Evolutionary conservation across 495 filamentous ascomycete genomes (phyloP).

Genomic region (Aspergillus cavernicola): DNA sequence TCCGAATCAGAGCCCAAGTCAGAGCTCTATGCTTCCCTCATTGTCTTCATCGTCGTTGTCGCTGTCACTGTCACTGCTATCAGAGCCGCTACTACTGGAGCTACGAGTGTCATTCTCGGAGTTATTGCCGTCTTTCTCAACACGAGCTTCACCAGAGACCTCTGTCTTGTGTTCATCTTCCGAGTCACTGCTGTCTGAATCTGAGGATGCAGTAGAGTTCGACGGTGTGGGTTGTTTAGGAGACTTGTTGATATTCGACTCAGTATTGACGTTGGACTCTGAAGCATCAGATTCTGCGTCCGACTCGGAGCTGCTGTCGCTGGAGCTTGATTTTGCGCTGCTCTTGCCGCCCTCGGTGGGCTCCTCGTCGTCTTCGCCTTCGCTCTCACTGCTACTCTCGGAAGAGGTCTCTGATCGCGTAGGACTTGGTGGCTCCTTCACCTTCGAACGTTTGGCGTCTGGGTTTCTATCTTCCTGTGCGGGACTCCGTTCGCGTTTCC

Average conservation of each 20-base stretch:
- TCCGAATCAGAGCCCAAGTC: too few species aligned
- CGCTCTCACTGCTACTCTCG: conserved; percentile 7
- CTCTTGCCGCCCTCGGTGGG: background rate
- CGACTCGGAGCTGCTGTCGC: background rate
- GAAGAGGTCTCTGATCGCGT: background rate
- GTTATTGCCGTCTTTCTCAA: too few species aligned
- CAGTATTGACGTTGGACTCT: background rate
- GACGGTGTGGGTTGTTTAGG: background rate
- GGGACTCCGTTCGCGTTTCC: background rate
- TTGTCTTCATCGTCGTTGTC: too few species aligned
- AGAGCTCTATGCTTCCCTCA: too few species aligned
- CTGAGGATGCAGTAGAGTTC: background rate
- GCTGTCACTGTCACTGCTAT: too few species aligned
- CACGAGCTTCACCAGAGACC: too few species aligned
- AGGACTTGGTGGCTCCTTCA: background rate
- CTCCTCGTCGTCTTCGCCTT: conserved; percentile 8
- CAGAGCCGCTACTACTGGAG: too few species aligned
- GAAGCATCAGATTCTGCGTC: background rate
- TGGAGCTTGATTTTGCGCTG: background rate
- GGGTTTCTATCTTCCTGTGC: background rate
- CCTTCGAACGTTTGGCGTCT: background rate
- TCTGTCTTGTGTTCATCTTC: conserved; percentile 7
- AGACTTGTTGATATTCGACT: background rate
- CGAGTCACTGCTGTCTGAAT: background rate
- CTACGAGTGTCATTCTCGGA: too few species aligned